Percentiles rank a stretch among this genome's conserved stretches.
Conservation (phyloP, 1,139 yeast genomes). For the Kurtzmaniella quercitrusa region DNA sequence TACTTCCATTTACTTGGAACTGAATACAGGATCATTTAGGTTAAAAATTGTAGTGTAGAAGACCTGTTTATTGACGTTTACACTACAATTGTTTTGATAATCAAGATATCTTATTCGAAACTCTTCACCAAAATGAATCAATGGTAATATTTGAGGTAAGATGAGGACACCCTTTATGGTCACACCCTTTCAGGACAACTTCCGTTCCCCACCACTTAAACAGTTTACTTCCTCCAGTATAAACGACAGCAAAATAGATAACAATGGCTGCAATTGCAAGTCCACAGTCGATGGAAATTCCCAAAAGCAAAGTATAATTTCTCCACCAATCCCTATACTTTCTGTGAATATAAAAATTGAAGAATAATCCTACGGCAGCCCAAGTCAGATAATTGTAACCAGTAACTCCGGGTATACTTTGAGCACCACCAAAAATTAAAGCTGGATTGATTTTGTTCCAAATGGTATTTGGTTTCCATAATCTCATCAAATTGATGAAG, state of each 20-base stretch:
- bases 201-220: constrained; percentile 13
- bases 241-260: constrained; percentile 19
- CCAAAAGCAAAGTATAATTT: constrained; percentile 38
- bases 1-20: background rate
- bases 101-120: no score
- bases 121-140: background rate
- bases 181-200: constrained; percentile 10
- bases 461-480: constrained; percentile 14
- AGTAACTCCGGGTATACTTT: constrained; percentile 22
- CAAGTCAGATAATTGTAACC: constrained; percentile 19
- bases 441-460: constrained; percentile 12
- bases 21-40: background rate
- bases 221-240: constrained; percentile 14
- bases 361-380: constrained; percentile 13
- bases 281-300: constrained; percentile 29
- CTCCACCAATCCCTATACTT: constrained; percentile 12
- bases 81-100: background rate
- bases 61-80: background rate
- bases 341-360: constrained; percentile 15
- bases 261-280: constrained; percentile 20
- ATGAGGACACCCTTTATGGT: constrained; percentile 11
- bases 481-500: constrained; percentile 10
- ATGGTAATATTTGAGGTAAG: constrained; percentile 4
- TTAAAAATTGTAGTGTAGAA: background rate
- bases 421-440: constrained; percentile 18